Conservation (phyloP, 2,329 filamentous ascomycete genomes). For the Claviceps monticola region DNA sequence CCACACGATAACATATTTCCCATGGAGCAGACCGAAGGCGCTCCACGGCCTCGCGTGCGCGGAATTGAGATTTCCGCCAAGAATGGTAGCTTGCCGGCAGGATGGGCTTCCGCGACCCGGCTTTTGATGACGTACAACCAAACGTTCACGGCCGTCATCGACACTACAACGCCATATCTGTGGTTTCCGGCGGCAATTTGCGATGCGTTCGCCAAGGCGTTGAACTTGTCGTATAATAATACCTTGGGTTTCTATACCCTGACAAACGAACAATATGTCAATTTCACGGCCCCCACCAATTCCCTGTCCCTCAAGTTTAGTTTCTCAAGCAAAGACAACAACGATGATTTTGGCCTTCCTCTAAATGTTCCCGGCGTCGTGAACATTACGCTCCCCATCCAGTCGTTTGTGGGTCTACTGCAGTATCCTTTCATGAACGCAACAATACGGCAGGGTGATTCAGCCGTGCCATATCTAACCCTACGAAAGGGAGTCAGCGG, state of each 20-base stretch:
- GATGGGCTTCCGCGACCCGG: slow-evolving; percentile 26
- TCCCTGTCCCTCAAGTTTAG: slow-evolving; percentile 41
- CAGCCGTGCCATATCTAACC: slow-evolving; percentile 48
- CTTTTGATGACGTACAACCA: slow-evolving; percentile 31
- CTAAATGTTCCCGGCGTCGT: slow-evolving; percentile 35
- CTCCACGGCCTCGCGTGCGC: slow-evolving; percentile 47
- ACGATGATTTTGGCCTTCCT: slow-evolving; percentile 36
- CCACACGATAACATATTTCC: slow-evolving; percentile 47
- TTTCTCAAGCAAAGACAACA: slow-evolving; percentile 41
- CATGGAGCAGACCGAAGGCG: slow-evolving; percentile 38
- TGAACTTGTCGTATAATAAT: slow-evolving; percentile 53
- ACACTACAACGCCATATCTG: slow-evolving; percentile 50
- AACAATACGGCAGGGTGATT: slow-evolving; percentile 28
- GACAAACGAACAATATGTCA: slow-evolving; percentile 38
- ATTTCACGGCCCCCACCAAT: slow-evolving; percentile 28
- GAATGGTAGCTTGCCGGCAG: slow-evolving; percentile 14
- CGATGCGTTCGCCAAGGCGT: slow-evolving; percentile 46
- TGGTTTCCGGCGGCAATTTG: slow-evolving; percentile 50
- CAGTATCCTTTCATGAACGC: slow-evolving; percentile 33
- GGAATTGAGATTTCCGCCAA: slow-evolving; percentile 32
- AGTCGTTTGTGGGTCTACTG: slow-evolving; percentile 36
- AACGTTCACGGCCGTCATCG: slow-evolving; percentile 40
- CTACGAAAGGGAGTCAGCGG: slow-evolving; percentile 41
- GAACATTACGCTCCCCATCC: slow-evolving; percentile 40
- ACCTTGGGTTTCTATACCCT: slow-evolving; percentile 52